A percentile compares a stretch with the other conserved stretches of the same genome.
phyloP scores from a whole-genome alignment of 345 rosid genomes.

The Garcia nutans region DNA sequence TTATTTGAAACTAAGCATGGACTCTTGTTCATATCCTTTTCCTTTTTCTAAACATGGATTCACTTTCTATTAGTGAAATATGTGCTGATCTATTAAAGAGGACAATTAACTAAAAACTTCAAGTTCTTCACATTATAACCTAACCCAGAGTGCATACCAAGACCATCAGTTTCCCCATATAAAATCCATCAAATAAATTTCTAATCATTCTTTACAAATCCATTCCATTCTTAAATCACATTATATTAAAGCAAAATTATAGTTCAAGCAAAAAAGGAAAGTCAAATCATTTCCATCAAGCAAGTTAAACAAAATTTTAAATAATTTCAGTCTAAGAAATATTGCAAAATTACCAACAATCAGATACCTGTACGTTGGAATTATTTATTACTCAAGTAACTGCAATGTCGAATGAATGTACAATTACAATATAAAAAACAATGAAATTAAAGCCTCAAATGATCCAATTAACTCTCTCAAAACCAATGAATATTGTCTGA shows the following conservation, averaged over 20 bases:
- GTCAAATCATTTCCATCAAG: neutral
- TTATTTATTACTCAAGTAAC: conserved; percentile 6
- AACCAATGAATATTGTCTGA: conserved; percentile 7
- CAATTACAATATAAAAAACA: conserved; percentile 11
- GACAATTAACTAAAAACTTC: neutral
- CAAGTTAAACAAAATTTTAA: neutral
- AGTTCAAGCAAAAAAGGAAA: neutral
- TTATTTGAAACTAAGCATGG: neutral
- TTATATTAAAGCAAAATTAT: neutral
- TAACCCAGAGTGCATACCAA: neutral
- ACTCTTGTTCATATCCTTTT: too few relatives aligned
- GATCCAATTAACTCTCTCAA: conserved; percentile 3
- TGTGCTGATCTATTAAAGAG: neutral
- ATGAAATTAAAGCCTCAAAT: neutral
- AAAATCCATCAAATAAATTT: neutral
- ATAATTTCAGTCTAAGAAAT: neutral
- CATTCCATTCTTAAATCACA: neutral
- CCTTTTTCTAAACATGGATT: neutral
- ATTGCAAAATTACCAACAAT: neutral
- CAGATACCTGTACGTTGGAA: neutral
- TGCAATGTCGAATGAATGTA: neutral
- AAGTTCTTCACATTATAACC: neutral
- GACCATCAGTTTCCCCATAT: neutral
- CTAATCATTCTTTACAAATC: neutral
- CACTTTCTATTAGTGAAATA: neutral